Evolutionary conservation across 1,284 basidiomycete species (phyloP), one percentile per base, ranked within the genome.

Genomic region (Sanghuangporus weigelae): DNA sequence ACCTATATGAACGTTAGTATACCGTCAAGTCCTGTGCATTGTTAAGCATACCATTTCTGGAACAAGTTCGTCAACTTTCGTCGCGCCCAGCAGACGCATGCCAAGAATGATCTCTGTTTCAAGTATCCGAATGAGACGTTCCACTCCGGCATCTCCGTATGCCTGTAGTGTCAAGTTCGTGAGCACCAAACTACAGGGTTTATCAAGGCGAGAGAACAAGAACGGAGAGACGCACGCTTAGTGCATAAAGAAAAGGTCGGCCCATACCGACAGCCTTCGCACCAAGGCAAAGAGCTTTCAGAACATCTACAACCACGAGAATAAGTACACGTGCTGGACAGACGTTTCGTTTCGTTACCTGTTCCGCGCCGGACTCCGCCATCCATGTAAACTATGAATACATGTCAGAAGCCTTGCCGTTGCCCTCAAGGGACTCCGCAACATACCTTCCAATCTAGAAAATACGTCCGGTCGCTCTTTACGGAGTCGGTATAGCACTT

Each of bases 261-360:
- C 95, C 95, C 26, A 98, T 78, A 1, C 96, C 95, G 6, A 96
- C 94, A 3, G 92, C 94, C 67, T 79, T 90, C 1, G 95, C 96
- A 44, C 95, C 96, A 31, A 98, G 79, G 68, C 93, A 96, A 1
- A 98, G 76, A 0, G 95, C 94, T 75, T 98, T 98, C 60, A 98
- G 76, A 7, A 96, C 87, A 73, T 96, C 94, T 81, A 65, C 8
- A 42, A 58, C 16, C 26, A 42, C 35, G 55, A 38, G 23, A 44
- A 23, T 6, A 38, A 38, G n/a, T 61, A 49, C 14, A 35, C 50
- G 55, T 50, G 44, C 23, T 26, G 44, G 44, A 8, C 12, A 56
- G n/a, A 64, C 16, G 44, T 58, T 40, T 42, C 54, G 10, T 16
- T 31, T 23, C 69, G 78, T 44, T 62, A 86, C 87, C 87, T 67